A percentile compares a stretch with the other conserved stretches of the same genome.
These are phyloP conservation scores for Chaetoscypha palmicola DNA, from an alignment of 2,329 filamentous ascomycete species.

Conservation along the genomic window DNA sequence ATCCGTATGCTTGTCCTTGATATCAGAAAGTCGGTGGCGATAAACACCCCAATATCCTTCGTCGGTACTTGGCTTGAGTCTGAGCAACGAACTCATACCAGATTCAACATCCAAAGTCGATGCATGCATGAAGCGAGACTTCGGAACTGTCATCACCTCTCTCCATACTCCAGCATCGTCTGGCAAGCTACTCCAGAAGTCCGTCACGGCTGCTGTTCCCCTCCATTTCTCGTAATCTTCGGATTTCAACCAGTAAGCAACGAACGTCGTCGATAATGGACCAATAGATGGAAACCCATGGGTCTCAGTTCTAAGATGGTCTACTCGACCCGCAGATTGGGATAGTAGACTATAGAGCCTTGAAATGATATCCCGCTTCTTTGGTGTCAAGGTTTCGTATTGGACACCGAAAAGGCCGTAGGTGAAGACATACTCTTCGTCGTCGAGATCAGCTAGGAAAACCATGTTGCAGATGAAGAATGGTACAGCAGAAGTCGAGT, in stretches of 20 bases:
- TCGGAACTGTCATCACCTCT: slow-evolving; percentile 19
- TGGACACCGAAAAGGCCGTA: slow-evolving; percentile 16
- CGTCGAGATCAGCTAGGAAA: slow-evolving; percentile 11
- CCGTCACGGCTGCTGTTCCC: slow-evolving; percentile 2
- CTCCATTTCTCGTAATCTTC: slow-evolving; percentile 24
- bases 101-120: slow-evolving; percentile 13
- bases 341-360: slow-evolving; percentile 10
- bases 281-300: slow-evolving; percentile 6
- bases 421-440: slow-evolving; percentile 11
- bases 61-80: slow-evolving; percentile 11
- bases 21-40: slow-evolving; percentile 14
- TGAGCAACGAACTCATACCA: slow-evolving; percentile 11
- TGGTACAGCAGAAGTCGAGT: too few species aligned
- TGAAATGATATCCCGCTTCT: slow-evolving; percentile 7
- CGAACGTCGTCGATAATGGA: slow-evolving; percentile 8
- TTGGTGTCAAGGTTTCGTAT: slow-evolving; percentile 8
- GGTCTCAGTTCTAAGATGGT: slow-evolving; percentile 10
- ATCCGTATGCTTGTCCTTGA: slow-evolving; percentile 14
- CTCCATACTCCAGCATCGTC: slow-evolving; percentile 19
- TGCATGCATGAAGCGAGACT: slow-evolving; percentile 16
- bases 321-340: slow-evolving; percentile 13
- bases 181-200: slow-evolving; percentile 15
- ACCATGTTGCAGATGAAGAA: slow-evolving; percentile 10
- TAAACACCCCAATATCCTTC: slow-evolving; percentile 21
- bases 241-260: slow-evolving; percentile 12